Percentiles rank a stretch among this genome's conserved stretches.
phyloP scores from a whole-genome alignment of 2,329 filamentous ascomycete species.

The Arthrobotrys conoides region DNA sequence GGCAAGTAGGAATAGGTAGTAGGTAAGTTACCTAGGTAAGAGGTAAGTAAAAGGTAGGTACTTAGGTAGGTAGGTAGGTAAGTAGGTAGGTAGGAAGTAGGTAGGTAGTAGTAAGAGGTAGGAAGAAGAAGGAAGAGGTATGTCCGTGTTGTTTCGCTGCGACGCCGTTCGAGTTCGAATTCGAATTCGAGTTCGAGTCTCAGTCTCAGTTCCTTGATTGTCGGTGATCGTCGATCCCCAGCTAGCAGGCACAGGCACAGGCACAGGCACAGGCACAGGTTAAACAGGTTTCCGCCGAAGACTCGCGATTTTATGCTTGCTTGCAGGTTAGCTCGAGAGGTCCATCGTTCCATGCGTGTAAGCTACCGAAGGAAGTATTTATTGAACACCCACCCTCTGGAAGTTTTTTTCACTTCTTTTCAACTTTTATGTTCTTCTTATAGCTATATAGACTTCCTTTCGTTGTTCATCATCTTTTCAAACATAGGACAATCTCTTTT shows the following conservation, averaged over 20 bases:
- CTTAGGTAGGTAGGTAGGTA: no score
- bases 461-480: no score
- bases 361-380: conserved; percentile 7
- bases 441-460: no score
- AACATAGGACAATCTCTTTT: background rate
- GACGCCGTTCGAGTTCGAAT: background rate
- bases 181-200: background rate
- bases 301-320: background rate
- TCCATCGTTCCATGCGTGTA: background rate
- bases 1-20: no score
- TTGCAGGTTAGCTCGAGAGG: conserved; percentile 22
- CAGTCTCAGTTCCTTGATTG: conserved; percentile 28
- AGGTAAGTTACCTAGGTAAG: no score
- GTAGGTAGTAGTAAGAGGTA: no score
- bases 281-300: conserved; percentile 13
- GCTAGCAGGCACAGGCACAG: background rate
- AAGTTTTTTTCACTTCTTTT: background rate
- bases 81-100: no score
- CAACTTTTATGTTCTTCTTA: background rate
- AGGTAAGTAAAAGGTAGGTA: no score
- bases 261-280: conserved; percentile 3
- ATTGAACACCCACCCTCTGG: conserved; percentile 7
- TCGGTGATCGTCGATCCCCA: conserved; percentile 48
- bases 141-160: no score
- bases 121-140: no score